Evolutionary conservation across 2,329 filamentous ascomycete species (phyloP).

Genomic region (Aspergillus pseudotamarii): DNA sequence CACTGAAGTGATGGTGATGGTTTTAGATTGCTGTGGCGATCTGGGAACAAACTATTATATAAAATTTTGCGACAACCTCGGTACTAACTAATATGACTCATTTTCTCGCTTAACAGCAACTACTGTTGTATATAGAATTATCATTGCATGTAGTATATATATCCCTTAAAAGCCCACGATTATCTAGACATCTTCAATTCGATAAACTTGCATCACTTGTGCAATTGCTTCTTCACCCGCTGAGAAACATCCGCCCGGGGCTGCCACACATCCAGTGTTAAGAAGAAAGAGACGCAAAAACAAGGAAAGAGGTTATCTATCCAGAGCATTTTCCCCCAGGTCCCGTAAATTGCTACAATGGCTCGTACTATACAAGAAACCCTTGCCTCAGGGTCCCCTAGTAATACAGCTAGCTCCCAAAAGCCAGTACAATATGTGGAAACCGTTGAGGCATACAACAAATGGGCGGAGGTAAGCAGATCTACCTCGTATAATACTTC

Average conservation of each 20-base stretch:
- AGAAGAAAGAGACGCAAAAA: not conserved
- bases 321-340: too few species aligned
- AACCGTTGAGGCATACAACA: conserved; percentile 42
- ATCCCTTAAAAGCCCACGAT: not conserved
- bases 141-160: not conserved
- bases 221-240: not conserved
- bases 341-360: conserved; percentile 10
- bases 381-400: conserved; percentile 9
- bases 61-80: not conserved
- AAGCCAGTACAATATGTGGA: conserved; percentile 33
- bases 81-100: not conserved
- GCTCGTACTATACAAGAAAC: conserved; percentile 25
- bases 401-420: not conserved
- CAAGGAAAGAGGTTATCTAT: too few species aligned
- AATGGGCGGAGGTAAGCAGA: conserved; percentile 39
- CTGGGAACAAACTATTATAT: not conserved
- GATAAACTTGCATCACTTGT: not conserved
- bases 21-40: not conserved
- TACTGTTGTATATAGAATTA: not conserved
- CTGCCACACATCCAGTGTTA: not conserved
- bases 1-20: not conserved
- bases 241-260: not conserved
- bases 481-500: not conserved
- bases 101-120: not conserved
- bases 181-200: not conserved